These are phyloP conservation scores for Viola odorata DNA, from an alignment of 345 rosid genomes.

Conservation along the genomic window DNA sequence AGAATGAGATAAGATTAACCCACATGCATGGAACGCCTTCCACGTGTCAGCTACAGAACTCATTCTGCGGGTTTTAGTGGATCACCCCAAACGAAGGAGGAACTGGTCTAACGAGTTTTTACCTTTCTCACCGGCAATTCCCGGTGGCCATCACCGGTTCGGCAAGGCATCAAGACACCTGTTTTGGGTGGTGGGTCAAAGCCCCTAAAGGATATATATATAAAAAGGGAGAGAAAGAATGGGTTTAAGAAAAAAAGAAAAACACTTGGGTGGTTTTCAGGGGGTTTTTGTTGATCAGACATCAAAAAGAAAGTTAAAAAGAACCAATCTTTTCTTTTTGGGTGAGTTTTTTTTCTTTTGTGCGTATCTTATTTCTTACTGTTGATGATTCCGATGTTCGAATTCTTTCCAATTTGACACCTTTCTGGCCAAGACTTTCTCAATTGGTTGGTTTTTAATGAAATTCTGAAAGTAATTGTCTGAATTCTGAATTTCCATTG, in stretches of 20 bases:
- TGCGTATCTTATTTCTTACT: background rate
- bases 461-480: too few species aligned
- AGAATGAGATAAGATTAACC: conserved; percentile 25
- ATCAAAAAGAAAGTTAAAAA: background rate
- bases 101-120: conserved; percentile 21
- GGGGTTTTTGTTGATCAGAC: conserved; percentile 24
- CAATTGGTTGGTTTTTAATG: too few species aligned
- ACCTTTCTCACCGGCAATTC: conserved; percentile 6
- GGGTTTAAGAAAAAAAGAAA: conserved; percentile 25
- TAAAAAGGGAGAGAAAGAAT: conserved; percentile 1
- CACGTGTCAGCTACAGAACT: conserved; percentile 25
- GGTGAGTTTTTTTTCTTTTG: background rate
- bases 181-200: background rate
- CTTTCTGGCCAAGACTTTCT: too few species aligned
- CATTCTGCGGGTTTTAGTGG: conserved; percentile 13
- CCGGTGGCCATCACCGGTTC: conserved; percentile 23
- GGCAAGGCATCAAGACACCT: background rate
- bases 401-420: background rate
- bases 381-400: background rate
- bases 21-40: conserved; percentile 16
- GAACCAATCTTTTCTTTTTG: background rate
- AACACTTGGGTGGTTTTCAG: conserved; percentile 14
- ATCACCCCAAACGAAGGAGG: conserved; percentile 22
- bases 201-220: background rate
- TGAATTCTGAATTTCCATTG: too few species aligned